Evolutionary conservation across 2,329 filamentous ascomycete genomes (phyloP), one percentile per base, ranked within the genome.

Genomic region (Neofusicoccum ribis): DNA sequence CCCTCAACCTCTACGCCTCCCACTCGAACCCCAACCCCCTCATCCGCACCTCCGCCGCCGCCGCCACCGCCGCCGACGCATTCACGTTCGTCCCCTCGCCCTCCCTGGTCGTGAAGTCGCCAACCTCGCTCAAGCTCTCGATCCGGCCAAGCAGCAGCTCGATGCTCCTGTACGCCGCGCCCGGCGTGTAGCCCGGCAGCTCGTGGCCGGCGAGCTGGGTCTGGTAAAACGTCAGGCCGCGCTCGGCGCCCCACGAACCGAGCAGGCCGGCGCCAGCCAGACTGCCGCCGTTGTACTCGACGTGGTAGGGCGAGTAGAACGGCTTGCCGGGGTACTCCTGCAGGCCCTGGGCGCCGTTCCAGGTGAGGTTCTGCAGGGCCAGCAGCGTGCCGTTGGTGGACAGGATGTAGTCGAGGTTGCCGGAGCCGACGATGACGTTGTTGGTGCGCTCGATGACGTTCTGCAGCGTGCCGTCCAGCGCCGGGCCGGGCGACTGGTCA

Each of bases 291-390:
- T 79, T 79, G 67, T 76, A 79, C 65, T 79, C 78, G 0, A 77
- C 76, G 68, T 82, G 79, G 70, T 80, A 80, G 0, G 82, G 81
- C 0, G 76, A 76, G 66, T 79, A 82, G 49, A 83, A 77, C 1
- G 73, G 72, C n/a, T 71, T 75, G 17, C 67, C 70, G 0, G 83
- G 82, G 23, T 78, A 77, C 5, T 71, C 65, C 27, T 81, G 77
- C 47, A 85, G 78, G 11, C 83, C 83, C 59, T 82, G 79, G 2
- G 71, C 67, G 14, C 82, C 82, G 69, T 82, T 79, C 82, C 82
- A 85, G 2, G 83, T 85, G 76, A 84, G 80, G 72, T 85, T 85
- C 70, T 85, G 82, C 44, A 86, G 75, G 3, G 81, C 79, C 20
- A 85, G 75, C 4, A 85, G 75, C 0, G 83, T 85, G 2, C 83